A percentile compares a stretch with the other conserved stretches of the same genome.
Conservation (phyloP, 768 basidiomycete species). For the Melanogaster broomeanus region DNA sequence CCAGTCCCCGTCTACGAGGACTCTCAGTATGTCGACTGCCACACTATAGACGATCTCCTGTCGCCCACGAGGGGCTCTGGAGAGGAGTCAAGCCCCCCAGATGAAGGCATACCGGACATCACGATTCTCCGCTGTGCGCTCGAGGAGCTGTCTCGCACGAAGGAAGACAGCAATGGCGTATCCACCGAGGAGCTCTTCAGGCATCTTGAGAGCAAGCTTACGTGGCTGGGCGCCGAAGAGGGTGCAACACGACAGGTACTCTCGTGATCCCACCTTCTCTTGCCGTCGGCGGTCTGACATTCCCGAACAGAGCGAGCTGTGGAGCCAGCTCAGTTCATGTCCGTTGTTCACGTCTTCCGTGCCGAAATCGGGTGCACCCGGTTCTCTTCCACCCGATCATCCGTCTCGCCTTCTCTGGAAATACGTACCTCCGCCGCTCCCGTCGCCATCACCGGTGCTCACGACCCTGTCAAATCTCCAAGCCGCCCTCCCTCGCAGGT, state of each 20-base stretch:
- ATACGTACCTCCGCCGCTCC: constrained; percentile 33
- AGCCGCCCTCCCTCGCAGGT: constrained; percentile 18
- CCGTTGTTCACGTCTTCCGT: constrained; percentile 50
- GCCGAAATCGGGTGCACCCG: constrained; percentile 7
- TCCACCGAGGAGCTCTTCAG: constrained; percentile 63
- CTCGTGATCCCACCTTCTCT: constrained; percentile 9
- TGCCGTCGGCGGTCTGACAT: neutral
- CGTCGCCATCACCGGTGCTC: constrained; percentile 31
- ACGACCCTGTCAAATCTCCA: constrained; percentile 19
- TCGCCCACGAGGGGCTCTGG: constrained; percentile 8
- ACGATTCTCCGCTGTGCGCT: constrained; percentile 68
- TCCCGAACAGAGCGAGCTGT: constrained; percentile 47
- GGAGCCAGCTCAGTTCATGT: constrained; percentile 55
- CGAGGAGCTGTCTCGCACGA: constrained; percentile 44
- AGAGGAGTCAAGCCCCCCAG: constrained; percentile 14
- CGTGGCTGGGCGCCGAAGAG: constrained; percentile 56
- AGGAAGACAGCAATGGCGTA: constrained; percentile 37
- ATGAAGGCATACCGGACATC: constrained; percentile 43
- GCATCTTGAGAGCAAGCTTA: constrained; percentile 55
- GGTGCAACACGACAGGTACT: constrained; percentile 62
- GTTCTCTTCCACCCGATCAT: constrained; percentile 11
- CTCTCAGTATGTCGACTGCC: constrained; percentile 42
- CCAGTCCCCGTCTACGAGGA: constrained; percentile 53
- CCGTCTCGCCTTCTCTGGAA: constrained; percentile 38
- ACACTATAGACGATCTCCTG: constrained; percentile 44